phyloP scores from a whole-genome alignment of 306 rosid species.

The Dicorynia guianensis region DNA sequence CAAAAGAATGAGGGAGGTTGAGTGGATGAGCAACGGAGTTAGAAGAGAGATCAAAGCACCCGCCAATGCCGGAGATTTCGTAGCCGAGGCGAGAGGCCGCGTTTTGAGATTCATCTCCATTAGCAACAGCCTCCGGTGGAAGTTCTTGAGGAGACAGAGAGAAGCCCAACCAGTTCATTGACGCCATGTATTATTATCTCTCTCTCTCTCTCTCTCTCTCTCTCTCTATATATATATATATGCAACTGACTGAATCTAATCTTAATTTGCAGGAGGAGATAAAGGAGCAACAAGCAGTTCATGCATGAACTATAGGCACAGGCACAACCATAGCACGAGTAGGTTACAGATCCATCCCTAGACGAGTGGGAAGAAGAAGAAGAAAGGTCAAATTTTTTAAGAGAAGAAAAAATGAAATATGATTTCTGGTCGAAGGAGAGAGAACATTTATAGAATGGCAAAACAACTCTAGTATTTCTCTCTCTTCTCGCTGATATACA shows the following conservation, averaged over 20 bases:
- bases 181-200: constrained; percentile 49
- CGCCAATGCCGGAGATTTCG: constrained; percentile 58
- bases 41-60: constrained; percentile 69
- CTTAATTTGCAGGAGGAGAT: background rate
- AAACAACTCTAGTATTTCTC: constrained; percentile 29
- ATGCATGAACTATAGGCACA: constrained; percentile 49
- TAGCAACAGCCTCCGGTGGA: constrained; percentile 43
- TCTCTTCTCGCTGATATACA: constrained; percentile 15
- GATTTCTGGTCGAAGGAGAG: constrained; percentile 33
- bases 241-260: background rate
- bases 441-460: constrained; percentile 50
- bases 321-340: constrained; percentile 12
- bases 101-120: constrained; percentile 49
- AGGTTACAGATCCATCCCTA: constrained; percentile 32
- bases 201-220: too few relatives aligned
- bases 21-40: constrained; percentile 56
- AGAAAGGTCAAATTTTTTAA: constrained; percentile 55
- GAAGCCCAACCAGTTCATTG: constrained; percentile 92
- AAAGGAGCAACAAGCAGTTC: constrained; percentile 4
- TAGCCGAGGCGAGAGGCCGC: constrained; percentile 53
- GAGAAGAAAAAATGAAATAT: constrained; percentile 38
- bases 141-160: constrained; percentile 85
- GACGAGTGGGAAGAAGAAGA: constrained; percentile 45
- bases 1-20: constrained; percentile 68
- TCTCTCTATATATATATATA: too few relatives aligned